Base-by-base conservation (phyloP, 1,284 basidiomycete species). In the Irpex sp. region DNA sequence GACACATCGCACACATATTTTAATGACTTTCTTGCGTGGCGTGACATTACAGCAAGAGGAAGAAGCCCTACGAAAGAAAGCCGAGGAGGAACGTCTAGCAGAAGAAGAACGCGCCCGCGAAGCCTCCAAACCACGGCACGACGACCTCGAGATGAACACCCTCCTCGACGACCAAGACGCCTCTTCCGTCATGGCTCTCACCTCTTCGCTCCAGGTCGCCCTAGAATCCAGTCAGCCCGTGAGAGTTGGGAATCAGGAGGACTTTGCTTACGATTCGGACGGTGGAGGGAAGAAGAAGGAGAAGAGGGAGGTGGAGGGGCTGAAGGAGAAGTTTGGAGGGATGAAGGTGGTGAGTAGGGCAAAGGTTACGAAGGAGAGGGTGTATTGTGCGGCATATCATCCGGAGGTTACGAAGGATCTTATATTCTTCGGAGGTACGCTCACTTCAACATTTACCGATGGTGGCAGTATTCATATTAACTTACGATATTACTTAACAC, bases 401-500 rank as follows among this genome's bases (percentile, higher is more conserved):
- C 89, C 91, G 1, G 91, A 93, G 67, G 77, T 80, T n/a, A 84
- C 86, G 6, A 93, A 92, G 69, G 91, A 93, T 72, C 73, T 93
- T 5, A 81, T 93, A 17, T 90, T 92, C 71, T 90, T 92, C 70
- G 90, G 91, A 71, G 89, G 89, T 88, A 65, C 63, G 81, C 31
- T 21, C 21, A 21, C 3, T 21, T 21, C 21, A 21, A 21, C 21
- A 21, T 21, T 21, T 21, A 21, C 21, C 21, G 21, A 21, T 21
- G 1, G 21, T 21, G 21, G 21, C 21, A 21, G 21, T 21, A 21
- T 21, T 21, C 31, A 31, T 4, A 2, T 31, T 35, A 13, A 54
- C 57, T 61, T 0, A 31, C 21, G 17, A 55, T 17, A 13, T 3
- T 33, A 4, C 31, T 6, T n/a, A 1, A 11, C 17, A 9, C 5